Evolutionary conservation across 306 rosid genomes (phyloP).

Genomic region (Cyamopsis tetragonoloba): DNA sequence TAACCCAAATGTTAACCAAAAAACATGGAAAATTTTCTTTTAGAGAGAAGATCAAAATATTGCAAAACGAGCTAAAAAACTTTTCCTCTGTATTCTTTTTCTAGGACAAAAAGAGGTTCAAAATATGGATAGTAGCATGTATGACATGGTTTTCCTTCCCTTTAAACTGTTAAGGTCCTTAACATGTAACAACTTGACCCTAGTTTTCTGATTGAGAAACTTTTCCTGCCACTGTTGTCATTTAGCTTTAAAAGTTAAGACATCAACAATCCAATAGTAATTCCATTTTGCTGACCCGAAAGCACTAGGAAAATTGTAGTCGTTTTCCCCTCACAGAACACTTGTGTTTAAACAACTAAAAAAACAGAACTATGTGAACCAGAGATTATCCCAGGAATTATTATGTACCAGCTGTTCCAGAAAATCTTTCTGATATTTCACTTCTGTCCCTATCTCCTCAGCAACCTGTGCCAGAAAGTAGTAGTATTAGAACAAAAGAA

Average conservation of each 20-base stretch:
- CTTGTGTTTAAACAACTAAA: background rate
- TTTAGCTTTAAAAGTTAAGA: background rate
- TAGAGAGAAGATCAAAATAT: background rate
- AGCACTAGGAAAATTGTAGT: background rate
- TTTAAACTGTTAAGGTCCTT: background rate
- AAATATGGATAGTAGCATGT: slow-evolving; percentile 2
- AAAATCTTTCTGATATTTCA: slow-evolving; percentile 64
- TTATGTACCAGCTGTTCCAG: slow-evolving; percentile 70
- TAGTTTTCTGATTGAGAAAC: background rate
- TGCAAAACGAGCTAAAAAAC: background rate
- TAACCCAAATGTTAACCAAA: slow-evolving; percentile 19
- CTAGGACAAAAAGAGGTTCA: background rate
- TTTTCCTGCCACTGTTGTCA: slow-evolving; percentile 13
- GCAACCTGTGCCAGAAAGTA: slow-evolving; percentile 62
- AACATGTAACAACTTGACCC: background rate
- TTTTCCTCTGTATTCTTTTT: background rate
- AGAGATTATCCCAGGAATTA: background rate
- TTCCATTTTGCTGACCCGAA: background rate
- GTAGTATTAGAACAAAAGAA: slow-evolving; percentile 9
- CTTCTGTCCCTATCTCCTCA: slow-evolving; percentile 77
- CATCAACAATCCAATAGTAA: background rate
- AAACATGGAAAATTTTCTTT: background rate
- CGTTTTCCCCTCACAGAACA: background rate
- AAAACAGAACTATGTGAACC: background rate
- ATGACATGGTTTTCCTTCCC: background rate